Evolutionary conservation across 2,329 filamentous ascomycete species (phyloP).

Genomic region (Cryphonectria radicalis): DNA sequence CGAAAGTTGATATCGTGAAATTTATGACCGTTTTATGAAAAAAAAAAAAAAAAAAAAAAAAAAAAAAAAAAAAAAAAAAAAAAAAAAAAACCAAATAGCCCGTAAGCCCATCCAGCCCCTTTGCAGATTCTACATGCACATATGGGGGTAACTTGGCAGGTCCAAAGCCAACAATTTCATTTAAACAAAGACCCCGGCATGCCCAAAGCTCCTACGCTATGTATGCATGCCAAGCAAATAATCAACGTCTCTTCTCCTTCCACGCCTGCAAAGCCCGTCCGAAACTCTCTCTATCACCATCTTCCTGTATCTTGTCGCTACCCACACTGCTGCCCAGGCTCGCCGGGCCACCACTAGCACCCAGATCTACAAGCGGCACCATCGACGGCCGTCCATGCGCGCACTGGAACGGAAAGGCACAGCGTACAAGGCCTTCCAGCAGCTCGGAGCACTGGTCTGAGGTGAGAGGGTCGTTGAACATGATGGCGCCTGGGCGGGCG

Average conservation of each 20-base stretch:
- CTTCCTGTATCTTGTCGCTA: neutral
- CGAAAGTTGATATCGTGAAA: neutral
- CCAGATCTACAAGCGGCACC: slow-evolving; percentile 63
- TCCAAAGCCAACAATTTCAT: neutral
- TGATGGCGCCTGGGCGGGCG: slow-evolving; percentile 62
- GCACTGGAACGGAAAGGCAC: slow-evolving; percentile 79
- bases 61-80: rapidly evolving
- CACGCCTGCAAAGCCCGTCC: neutral
- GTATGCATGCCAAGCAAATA: neutral
- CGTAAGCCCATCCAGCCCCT: neutral
- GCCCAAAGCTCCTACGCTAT: neutral
- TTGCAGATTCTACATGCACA: neutral
- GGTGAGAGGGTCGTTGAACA: slow-evolving; percentile 78
- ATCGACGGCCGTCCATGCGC: slow-evolving; percentile 76
- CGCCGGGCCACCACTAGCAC: slow-evolving; percentile 36
- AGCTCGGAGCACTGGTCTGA: slow-evolving; percentile 61
- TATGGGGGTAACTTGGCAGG: too few species aligned
- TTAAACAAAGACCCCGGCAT: neutral
- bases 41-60: rapidly evolving
- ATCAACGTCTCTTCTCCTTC: neutral
- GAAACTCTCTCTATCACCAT: neutral
- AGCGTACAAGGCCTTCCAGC: slow-evolving; percentile 60
- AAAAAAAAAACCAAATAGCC: too few species aligned
- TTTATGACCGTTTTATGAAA: neutral
- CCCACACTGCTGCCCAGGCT: neutral